Conservation (phyloP, 2,329 filamentous ascomycete genomes). For the Sporothrix brunneoviolacea region DNA sequence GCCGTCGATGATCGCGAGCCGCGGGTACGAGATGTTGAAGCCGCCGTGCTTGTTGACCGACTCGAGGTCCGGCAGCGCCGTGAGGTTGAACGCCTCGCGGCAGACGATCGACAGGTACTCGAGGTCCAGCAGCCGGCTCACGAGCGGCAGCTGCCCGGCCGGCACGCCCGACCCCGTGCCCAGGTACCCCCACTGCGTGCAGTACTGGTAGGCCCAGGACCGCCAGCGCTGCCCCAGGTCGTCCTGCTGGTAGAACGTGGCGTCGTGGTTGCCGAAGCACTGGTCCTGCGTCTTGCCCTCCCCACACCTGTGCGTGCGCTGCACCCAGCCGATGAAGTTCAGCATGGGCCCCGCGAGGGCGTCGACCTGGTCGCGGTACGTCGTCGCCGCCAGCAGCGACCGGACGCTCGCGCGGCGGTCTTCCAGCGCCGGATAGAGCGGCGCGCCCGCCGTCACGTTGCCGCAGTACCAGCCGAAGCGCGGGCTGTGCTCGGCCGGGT, state of each 20-base stretch:
- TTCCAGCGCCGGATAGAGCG: slow-evolving; percentile 37
- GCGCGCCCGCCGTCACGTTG: slow-evolving; percentile 34
- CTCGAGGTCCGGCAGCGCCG: slow-evolving; percentile 52
- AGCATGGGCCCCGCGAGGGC: slow-evolving; percentile 38
- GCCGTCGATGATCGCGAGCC: slow-evolving; percentile 72
- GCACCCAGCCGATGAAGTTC: slow-evolving; percentile 45
- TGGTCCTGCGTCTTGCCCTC: slow-evolving; percentile 27
- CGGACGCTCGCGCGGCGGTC: slow-evolving; percentile 29
- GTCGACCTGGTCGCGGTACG: slow-evolving; percentile 32
- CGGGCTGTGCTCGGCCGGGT: slow-evolving; percentile 37
- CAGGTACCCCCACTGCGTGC: slow-evolving; percentile 69
- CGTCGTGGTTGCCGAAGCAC: slow-evolving; percentile 32
- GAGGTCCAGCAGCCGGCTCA: slow-evolving; percentile 64
- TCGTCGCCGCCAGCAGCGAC: slow-evolving; percentile 35
- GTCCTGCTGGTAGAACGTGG: slow-evolving; percentile 28
- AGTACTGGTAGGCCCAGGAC: slow-evolving; percentile 48
- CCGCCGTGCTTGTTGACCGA: slow-evolving; percentile 72
- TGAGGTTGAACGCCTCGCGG: slow-evolving; percentile 63
- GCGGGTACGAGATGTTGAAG: slow-evolving; percentile 63
- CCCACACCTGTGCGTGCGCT: slow-evolving; percentile 23
- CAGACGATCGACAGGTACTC: slow-evolving; percentile 59
- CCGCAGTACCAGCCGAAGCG: slow-evolving; percentile 42
- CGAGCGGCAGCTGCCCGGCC: slow-evolving; percentile 53
- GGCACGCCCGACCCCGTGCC: slow-evolving; percentile 67
- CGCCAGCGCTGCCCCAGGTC: slow-evolving; percentile 36